Evolutionary conservation across 345 rosid genomes (phyloP).

Genomic region (Mercurialis annua): DNA sequence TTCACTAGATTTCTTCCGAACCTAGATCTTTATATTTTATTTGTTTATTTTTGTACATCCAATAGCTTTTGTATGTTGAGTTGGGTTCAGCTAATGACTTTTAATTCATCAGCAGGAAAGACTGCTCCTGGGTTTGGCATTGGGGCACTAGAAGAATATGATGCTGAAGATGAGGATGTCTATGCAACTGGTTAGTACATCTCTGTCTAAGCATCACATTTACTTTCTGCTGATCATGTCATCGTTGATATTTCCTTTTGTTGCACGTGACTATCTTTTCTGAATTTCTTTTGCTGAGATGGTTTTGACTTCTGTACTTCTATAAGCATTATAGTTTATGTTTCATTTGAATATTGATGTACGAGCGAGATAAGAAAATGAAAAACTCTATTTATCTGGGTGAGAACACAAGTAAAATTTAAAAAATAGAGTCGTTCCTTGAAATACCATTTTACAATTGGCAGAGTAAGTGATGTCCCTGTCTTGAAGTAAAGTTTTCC

Average conservation of each 20-base stretch:
- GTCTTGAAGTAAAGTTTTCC: background rate
- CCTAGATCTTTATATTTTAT: slow-evolving; percentile 6
- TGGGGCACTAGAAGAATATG: slow-evolving; percentile 97
- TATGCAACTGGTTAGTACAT: slow-evolving; percentile 57
- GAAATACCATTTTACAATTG: background rate
- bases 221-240: background rate
- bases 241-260: background rate
- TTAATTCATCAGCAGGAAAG: slow-evolving; percentile 74
- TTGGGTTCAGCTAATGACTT: slow-evolving; percentile 35
- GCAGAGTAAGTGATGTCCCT: background rate
- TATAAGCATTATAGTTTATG: background rate
- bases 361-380: background rate
- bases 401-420: background rate
- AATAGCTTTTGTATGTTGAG: slow-evolving; percentile 14
- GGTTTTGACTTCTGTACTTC: background rate
- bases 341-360: background rate
- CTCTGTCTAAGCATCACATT: background rate
- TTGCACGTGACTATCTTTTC: background rate
- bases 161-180: slow-evolving; percentile 95
- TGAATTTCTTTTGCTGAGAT: background rate
- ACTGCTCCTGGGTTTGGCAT: slow-evolving; percentile 95
- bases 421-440: background rate
- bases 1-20: slow-evolving; percentile 1
- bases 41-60: slow-evolving; percentile 15
- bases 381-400: background rate